phyloP scores from a whole-genome alignment of 345 rosid species.

The Dipteronia dyeriana region DNA sequence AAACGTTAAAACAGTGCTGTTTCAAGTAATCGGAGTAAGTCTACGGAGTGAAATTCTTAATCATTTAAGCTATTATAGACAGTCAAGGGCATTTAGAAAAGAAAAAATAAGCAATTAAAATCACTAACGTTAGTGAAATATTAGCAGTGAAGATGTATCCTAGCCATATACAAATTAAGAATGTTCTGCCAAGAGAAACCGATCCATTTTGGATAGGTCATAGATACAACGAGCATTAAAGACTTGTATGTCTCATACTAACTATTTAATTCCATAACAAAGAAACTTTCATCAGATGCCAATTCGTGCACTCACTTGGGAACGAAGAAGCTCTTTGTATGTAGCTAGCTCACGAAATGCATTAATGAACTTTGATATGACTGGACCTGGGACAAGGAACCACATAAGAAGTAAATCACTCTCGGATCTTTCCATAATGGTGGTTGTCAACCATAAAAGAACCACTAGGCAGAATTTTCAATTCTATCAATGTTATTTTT shows the following conservation, averaged over 20 bases:
- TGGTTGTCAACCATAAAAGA: not conserved
- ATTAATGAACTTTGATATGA: conserved; percentile 66
- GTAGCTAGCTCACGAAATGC: conserved; percentile 78
- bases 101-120: not conserved
- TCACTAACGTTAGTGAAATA: not conserved
- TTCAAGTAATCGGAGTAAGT: not conserved
- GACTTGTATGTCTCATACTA: too few relatives aligned
- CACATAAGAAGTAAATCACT: conserved; percentile 18
- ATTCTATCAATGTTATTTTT: not conserved
- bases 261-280: not conserved
- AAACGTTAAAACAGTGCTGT: not conserved
- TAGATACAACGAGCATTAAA: not conserved
- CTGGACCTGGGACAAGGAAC: conserved; percentile 58
- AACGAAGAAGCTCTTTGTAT: conserved; percentile 77
- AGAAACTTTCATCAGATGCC: conserved; percentile 5
- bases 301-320: conserved; percentile 61
- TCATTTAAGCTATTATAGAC: not conserved
- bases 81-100: not conserved
- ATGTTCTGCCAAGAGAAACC: not conserved
- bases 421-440: not conserved
- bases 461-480: conserved; percentile 5
- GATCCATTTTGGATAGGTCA: not conserved
- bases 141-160: not conserved
- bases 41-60: not conserved
- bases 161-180: not conserved